Conservation (phyloP, 192 early-diverging fungal species). For the Rhizoclosmatium sp. region DNA sequence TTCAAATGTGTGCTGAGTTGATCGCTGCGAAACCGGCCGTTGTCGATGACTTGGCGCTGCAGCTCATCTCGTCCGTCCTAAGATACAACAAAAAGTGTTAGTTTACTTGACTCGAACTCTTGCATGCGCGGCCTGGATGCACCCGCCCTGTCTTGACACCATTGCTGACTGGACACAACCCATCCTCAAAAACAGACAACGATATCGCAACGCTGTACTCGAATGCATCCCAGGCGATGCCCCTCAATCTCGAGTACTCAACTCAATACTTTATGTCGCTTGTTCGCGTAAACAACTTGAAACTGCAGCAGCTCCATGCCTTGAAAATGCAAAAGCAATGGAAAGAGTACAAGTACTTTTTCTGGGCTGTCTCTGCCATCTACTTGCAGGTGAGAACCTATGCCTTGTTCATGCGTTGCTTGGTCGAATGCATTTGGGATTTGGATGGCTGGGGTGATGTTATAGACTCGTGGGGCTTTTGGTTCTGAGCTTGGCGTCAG, state of each 20-base stretch:
- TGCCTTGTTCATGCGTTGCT: background rate
- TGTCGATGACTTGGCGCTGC: conserved; percentile 25
- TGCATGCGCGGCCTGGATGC: conserved; percentile 63
- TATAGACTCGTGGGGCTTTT: too few relatives aligned
- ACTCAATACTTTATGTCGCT: conserved; percentile 86
- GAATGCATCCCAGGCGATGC: conserved; percentile 63
- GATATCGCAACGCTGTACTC: conserved; percentile 79
- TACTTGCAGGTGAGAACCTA: conserved; percentile 70
- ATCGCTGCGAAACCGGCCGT: background rate
- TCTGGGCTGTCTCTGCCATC: conserved; percentile 86
- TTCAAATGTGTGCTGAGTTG: conserved; percentile 14
- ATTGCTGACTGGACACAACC: too few relatives aligned
- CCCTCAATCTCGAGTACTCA: conserved; percentile 75
- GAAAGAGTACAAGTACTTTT: conserved; percentile 80
- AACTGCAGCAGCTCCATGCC: conserved; percentile 77
- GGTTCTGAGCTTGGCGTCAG: too few relatives aligned
- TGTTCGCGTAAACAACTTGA: conserved; percentile 71
- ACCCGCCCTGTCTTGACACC: too few relatives aligned
- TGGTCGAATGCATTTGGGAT: background rate
- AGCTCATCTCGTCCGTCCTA: conserved; percentile 13
- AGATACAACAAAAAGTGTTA: conserved; percentile 2
- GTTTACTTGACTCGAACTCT: conserved; percentile 55
- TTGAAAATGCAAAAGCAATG: conserved; percentile 83
- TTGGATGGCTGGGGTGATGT: background rate
- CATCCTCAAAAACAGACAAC: conserved; percentile 66